Base-by-base conservation (phyloP, 108 stramenopile species). In the Nitzschia inconspicua region DNA sequence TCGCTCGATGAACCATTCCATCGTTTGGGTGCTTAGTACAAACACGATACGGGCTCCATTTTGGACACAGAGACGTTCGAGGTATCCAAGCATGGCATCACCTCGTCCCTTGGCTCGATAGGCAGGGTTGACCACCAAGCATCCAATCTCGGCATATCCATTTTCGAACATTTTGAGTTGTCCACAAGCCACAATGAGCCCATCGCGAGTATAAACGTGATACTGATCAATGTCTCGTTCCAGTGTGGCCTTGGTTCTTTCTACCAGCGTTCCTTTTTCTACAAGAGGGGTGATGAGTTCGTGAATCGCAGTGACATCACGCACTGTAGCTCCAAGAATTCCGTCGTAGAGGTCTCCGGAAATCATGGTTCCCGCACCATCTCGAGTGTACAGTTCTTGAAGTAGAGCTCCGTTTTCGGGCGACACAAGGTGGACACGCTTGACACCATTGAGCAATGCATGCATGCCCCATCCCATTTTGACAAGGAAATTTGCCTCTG, bases 1-100 rank as follows among this genome's bases (percentile, higher is more conserved):
- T 39, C 95, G 73, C 70, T 98, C 97, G 6, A 93, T 51, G 66
- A 98, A 96, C 91, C 93, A 98, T 73, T 96, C 90, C 97, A 98
- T 96, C 18, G 97, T 96, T 51, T 87, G 88, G 7, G 95, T 96
- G 43, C 88, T 91, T 9, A 98, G 71, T 1, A 96, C 95, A 63
- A 98, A 98, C 20, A 98, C 75, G 25, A 72, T 76, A 10, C 60
- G 51, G 44, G 82, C 82, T 5, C 89, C 88, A 28, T 67, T 65
- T 36, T 77, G 74, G 2, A 95, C 47, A 46, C 88, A 87, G 44
- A 96, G 47, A 26, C 96, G 83, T 74, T 98, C 97, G 16, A 98
- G 70, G 68, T 96, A 98, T 36, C 91, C 89, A 25, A 98, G 75
- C 92, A 98, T 93, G 16, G 94, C 93, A 74, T 97, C 96, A 28